Base-by-base conservation (phyloP, 1,139 yeast species). In the Hemisphaericaspora lyxosophila region DNA sequence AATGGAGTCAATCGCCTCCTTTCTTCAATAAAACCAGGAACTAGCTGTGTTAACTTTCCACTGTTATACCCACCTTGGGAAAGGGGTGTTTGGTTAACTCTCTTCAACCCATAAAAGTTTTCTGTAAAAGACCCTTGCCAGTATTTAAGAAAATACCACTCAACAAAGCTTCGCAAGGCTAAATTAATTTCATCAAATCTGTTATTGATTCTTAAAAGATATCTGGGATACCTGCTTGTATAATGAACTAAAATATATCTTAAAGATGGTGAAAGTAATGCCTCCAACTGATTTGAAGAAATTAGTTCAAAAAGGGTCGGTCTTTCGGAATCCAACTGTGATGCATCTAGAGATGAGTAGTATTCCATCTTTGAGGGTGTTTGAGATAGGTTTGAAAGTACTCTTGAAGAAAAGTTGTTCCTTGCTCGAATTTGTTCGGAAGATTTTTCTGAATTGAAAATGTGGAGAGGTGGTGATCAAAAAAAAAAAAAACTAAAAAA, bases 61-160 rank as follows among this genome's bases (percentile, higher is more conserved):
- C 62, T 53, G 39, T 65, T 64, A 39, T 59, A 65, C 25, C 54
- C 50, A 3, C 45, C 46, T 25, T 44, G 40, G 9, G 70, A 54
- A 30, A 73, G 59, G 3, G 73, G 69, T 0, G 75, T 64, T 26
- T 60, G 63, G 38, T 64, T 64, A 15, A 79, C 79, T 37, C 95
- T 65, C 56, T 89, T 88, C 49, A 92, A 63, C 2, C 97, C 97
- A 55, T 92, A 90, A 56, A 90, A 92, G 57, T 86, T 86, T 57
- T 90, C 97, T 0, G 96, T 87, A 51, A 92, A 88, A 2, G 94
- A 79, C 0, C 95, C 81, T 52, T 86, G 90, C 88, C 95, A 86
- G 40, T 73, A 71, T 38, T 67, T 74, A 36, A 90, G 59, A 51
- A 84, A 87, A 49, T 77, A 75, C 71, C 82, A 82, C 59, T 92